A percentile compares a stretch with the other conserved stretches of the same genome.
These are phyloP conservation scores for Alternaria arborescens DNA, from an alignment of 2,329 filamentous ascomycete genomes.

Conservation along the genomic window DNA sequence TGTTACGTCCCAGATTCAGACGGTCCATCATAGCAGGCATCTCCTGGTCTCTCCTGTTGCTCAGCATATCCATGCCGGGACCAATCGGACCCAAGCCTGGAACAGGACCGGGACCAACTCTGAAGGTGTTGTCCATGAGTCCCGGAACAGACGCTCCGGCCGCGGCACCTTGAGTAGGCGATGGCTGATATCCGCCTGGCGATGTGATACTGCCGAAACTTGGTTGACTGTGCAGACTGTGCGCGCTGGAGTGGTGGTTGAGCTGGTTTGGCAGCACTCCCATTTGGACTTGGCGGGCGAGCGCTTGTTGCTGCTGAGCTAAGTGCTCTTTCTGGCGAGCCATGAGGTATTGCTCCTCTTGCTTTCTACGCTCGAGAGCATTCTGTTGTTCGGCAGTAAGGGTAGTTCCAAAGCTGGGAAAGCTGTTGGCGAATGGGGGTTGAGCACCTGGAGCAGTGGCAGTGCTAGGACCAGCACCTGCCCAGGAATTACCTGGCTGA, in stretches of 20 bases:
- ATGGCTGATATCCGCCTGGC: slow-evolving; percentile 74
- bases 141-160: slow-evolving; percentile 60
- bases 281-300: slow-evolving; percentile 73
- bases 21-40: slow-evolving; percentile 70
- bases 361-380: slow-evolving; percentile 92
- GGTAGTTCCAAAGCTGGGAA: slow-evolving; percentile 95
- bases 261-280: slow-evolving; percentile 68
- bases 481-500: slow-evolving; percentile 57
- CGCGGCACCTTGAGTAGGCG: slow-evolving; percentile 63
- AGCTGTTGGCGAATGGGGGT: slow-evolving; percentile 90
- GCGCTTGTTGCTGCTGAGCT: slow-evolving; percentile 81
- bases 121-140: slow-evolving; percentile 73
- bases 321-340: slow-evolving; percentile 94
- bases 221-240: slow-evolving; percentile 95
- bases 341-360: slow-evolving; percentile 97
- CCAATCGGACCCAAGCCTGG: slow-evolving; percentile 57
- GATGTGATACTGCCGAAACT: slow-evolving; percentile 95
- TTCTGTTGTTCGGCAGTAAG: slow-evolving; percentile 98
- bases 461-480: slow-evolving; percentile 46
- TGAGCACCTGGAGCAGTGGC: slow-evolving; percentile 59
- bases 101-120: slow-evolving; percentile 45
- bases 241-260: slow-evolving; percentile 93
- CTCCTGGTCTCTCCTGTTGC: slow-evolving; percentile 72
- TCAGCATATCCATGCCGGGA: slow-evolving; percentile 55
- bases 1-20: slow-evolving; percentile 66